Evolutionary conservation across 768 basidiomycete species (phyloP), one percentile per base, ranked within the genome.

Genomic region (Amanita pallidorosea): DNA sequence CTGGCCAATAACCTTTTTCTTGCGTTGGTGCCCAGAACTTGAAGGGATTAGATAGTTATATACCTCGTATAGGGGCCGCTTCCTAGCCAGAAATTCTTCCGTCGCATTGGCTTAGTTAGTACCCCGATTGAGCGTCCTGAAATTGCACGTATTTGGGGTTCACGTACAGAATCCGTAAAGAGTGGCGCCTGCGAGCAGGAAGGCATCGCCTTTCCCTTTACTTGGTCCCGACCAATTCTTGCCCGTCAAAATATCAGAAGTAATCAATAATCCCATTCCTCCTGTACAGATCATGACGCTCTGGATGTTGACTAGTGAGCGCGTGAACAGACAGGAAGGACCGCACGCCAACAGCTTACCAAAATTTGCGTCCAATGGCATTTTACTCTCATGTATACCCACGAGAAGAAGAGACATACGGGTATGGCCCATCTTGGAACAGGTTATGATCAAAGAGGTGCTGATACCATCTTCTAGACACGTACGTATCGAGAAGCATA

Each of bases 71-170:
- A 92, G 67, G 3, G 90, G 90, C 9, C 80, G 72, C 57, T 68
- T 79, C 53, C 89, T 76, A 27, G 92, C 90, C 53, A 92, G 79
- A 65, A 86, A 87, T 61, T 92, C 90, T 62, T 93, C 90, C 0
- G 87, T 88, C 22, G 89, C 87, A 56, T 92, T 92, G 18, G 86
- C 88, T n/a, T n/a, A n/a, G n/a, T n/a, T n/a, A n/a, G n/a, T 90
- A 55, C 8, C 11, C 1, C 7, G 11, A 47, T 5, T 34, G 13
- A 36, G 34, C 7, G 9, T 9, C 29, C 22, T 23, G 23, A 4
- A 25, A 7, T 3, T 1, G 7, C 4, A 36, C 8, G 20, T 3
- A 25, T 25, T 15, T 7, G 9, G 2, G 18, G 36, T 8, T 15
- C 15, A 77, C 83, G 53, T 60, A 90, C 88, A 86, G 63, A 91